These are phyloP conservation scores for Lotus japonicus DNA, from an alignment of 306 rosid species.

Conservation along the genomic window DNA sequence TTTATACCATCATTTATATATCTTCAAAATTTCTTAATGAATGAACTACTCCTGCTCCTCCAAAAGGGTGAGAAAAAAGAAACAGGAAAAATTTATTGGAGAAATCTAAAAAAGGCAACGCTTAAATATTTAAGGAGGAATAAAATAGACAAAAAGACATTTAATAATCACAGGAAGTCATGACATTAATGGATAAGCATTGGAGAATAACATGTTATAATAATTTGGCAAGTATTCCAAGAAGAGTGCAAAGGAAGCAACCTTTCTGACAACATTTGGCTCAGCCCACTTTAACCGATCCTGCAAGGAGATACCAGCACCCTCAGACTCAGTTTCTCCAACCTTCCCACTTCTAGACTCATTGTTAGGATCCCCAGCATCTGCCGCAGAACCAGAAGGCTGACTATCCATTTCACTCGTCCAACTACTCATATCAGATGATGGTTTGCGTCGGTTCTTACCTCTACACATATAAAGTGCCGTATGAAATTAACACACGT, in stretches of 20 bases:
- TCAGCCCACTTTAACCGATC: conserved; percentile 54
- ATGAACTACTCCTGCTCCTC: not conserved
- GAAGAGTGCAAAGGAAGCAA: conserved; percentile 12
- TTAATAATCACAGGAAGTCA: not conserved
- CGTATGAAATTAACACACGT: conserved; percentile 6
- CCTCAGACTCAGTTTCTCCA: conserved; percentile 48
- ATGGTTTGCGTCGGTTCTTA: conserved; percentile 49
- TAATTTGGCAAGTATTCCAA: conserved; percentile 10
- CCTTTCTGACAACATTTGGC: conserved; percentile 59
- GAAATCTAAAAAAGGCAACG: not conserved
- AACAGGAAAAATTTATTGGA: too few species aligned
- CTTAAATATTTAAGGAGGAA: not conserved
- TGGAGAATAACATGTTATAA: not conserved
- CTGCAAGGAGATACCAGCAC: conserved; percentile 37
- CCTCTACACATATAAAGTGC: conserved; percentile 46
- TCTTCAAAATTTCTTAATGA: not conserved
- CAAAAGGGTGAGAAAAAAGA: not conserved
- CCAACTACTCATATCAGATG: conserved; percentile 49
- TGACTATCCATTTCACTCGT: conserved; percentile 55
- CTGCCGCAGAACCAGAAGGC: conserved; percentile 47
- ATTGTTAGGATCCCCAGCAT: conserved; percentile 35
- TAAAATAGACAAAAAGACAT: not conserved
- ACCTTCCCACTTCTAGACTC: conserved; percentile 49
- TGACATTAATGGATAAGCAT: not conserved
- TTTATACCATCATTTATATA: not conserved